phyloP scores from a whole-genome alignment of 768 basidiomycete species.

The Gloeopeniophorella convolvens region DNA sequence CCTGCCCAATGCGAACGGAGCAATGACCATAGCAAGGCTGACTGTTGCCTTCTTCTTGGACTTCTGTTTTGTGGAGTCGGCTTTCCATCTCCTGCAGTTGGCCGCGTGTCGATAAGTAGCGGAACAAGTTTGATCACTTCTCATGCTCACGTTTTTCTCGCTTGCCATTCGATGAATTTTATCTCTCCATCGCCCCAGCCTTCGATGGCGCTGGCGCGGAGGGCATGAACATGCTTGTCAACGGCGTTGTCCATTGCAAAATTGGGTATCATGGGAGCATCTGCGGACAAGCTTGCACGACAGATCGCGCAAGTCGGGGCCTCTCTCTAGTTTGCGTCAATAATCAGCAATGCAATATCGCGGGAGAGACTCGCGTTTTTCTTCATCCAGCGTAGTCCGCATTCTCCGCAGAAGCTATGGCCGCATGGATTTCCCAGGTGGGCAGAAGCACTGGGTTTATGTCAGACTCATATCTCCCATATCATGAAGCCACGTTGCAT shows the following conservation, averaged over 20 bases:
- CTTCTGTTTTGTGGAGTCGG: background rate
- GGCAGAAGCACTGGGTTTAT: constrained; percentile 51
- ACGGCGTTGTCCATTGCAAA: constrained; percentile 54
- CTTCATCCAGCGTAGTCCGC: constrained; percentile 53
- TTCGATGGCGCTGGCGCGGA: constrained; percentile 38
- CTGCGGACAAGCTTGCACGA: constrained; percentile 38
- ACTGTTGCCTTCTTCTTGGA: background rate
- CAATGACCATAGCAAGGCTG: background rate
- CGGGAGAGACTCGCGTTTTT: constrained; percentile 39
- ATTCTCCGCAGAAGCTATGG: constrained; percentile 65
- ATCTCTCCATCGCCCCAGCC: constrained; percentile 50
- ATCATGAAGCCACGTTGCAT: background rate
- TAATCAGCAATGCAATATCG: background rate
- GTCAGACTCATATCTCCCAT: background rate
- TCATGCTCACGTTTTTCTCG: constrained; percentile 45
- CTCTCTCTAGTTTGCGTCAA: constrained; percentile 28
- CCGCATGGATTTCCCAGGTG: constrained; percentile 68
- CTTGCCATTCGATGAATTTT: constrained; percentile 44
- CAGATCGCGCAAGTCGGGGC: constrained; percentile 54
- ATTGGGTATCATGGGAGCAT: constrained; percentile 55
- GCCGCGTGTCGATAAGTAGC: constrained; percentile 1
- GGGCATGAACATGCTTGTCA: constrained; percentile 47
- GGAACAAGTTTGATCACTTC: constrained; percentile 8
- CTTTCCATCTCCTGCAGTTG: constrained; percentile 15
- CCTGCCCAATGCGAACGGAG: background rate